Percentiles rank a stretch among this genome's conserved stretches.
These are phyloP conservation scores for Curvularia hawaiiensis DNA, from an alignment of 2,329 filamentous ascomycete genomes.

Conservation along the genomic window DNA sequence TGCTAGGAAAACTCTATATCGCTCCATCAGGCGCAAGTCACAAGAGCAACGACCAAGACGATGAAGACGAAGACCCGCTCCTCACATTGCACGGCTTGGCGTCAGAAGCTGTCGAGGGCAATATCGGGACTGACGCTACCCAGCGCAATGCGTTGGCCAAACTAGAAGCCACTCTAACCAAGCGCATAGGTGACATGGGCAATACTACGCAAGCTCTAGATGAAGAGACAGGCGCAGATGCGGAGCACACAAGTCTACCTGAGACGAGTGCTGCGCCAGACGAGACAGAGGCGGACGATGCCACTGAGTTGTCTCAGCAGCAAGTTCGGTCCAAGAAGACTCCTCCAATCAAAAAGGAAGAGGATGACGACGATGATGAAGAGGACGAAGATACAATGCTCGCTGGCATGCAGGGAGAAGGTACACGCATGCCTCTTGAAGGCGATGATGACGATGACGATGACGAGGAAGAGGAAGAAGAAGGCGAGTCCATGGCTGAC, in stretches of 20 bases:
- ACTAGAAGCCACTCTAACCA: constrained; percentile 56
- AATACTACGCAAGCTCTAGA: constrained; percentile 18
- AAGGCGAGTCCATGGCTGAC: constrained; percentile 7
- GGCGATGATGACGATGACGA: constrained; percentile 33
- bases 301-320: constrained; percentile 26
- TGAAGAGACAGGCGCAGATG: neutral
- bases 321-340: constrained; percentile 2
- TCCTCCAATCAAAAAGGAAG: constrained; percentile 11
- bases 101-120: constrained; percentile 54
- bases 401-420: constrained; percentile 41
- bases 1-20: constrained; percentile 83
- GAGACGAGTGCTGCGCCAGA: constrained; percentile 23
- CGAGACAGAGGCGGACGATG: constrained; percentile 17
- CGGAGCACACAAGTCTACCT: constrained; percentile 15
- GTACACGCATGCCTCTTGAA: constrained; percentile 42
- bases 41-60: constrained; percentile 25
- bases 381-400: constrained; percentile 44
- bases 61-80: constrained; percentile 26
- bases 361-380: constrained; percentile 24
- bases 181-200: constrained; percentile 53
- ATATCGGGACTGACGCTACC: constrained; percentile 58
- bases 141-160: constrained; percentile 62
- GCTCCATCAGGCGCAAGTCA: constrained; percentile 58
- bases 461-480: constrained; percentile 17
- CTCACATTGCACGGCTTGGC: constrained; percentile 52